phyloP scores from a whole-genome alignment of 2,329 filamentous ascomycete species.

The Amphichorda felina region DNA sequence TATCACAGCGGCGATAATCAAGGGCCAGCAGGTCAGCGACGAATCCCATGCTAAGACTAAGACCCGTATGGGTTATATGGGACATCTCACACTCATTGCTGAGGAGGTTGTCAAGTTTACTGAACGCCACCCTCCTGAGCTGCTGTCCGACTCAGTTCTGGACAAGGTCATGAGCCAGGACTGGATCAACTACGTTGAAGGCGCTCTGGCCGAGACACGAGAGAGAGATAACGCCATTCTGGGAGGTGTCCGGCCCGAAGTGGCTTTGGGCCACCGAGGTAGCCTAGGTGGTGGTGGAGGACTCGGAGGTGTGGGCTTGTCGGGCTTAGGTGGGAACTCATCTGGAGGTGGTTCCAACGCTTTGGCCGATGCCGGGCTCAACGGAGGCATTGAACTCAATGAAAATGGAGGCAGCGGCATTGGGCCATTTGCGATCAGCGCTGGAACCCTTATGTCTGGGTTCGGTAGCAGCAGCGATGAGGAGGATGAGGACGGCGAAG shows the following conservation, averaged over 20 bases:
- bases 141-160: slow-evolving; percentile 71
- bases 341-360: slow-evolving; percentile 44
- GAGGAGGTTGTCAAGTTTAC: slow-evolving; percentile 99
- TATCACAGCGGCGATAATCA: slow-evolving; percentile 83
- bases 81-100: slow-evolving; percentile 89
- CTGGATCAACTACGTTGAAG: slow-evolving; percentile 93
- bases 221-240: slow-evolving; percentile 98
- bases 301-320: slow-evolving; percentile 36
- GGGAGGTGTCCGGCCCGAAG: slow-evolving; percentile 85
- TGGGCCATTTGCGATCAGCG: slow-evolving; percentile 60
- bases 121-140: slow-evolving; percentile 80
- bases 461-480: slow-evolving; percentile 94
- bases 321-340: slow-evolving; percentile 26
- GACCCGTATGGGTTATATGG: slow-evolving; percentile 96
- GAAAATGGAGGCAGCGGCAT: slow-evolving; percentile 55
- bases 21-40: slow-evolving; percentile 79
- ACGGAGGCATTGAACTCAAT: slow-evolving; percentile 58
- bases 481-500: slow-evolving; percentile 89
- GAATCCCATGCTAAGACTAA: slow-evolving; percentile 71
- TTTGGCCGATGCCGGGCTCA: slow-evolving; percentile 71
- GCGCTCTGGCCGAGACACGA: slow-evolving; percentile 81
- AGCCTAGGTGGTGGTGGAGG: slow-evolving; percentile 36
- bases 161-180: slow-evolving; percentile 81
- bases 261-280: slow-evolving; percentile 69
- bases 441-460: slow-evolving; percentile 69